phyloP scores from a whole-genome alignment of 108 stramenopile species.

The Skeletonema tropicum region DNA sequence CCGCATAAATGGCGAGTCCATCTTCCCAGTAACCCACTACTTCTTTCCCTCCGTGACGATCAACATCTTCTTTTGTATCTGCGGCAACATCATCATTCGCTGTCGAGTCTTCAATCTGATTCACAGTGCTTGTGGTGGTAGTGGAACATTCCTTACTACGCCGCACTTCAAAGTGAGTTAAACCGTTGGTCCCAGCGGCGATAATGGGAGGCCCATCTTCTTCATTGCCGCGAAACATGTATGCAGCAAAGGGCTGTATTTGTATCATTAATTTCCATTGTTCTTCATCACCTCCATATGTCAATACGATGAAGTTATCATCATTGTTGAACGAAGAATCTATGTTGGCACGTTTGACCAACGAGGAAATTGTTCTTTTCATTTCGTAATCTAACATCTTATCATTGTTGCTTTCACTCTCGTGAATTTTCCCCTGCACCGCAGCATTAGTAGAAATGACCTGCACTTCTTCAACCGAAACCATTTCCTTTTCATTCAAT shows the following conservation, averaged over 20 bases:
- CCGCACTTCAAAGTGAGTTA: constrained; percentile 91
- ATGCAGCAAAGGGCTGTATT: constrained; percentile 71
- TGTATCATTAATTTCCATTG: constrained; percentile 67
- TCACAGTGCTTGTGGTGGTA: constrained; percentile 10
- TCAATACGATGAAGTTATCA: constrained; percentile 46
- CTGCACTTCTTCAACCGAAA: constrained; percentile 48
- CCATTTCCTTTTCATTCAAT: constrained; percentile 69
- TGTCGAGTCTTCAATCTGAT: constrained; percentile 39
- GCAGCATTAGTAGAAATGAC: constrained; percentile 21
- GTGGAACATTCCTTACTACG: constrained; percentile 50
- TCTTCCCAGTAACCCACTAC: constrained; percentile 94
- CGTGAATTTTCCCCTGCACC: constrained; percentile 8
- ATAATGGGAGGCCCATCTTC: constrained; percentile 62
- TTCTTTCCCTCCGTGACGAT: constrained; percentile 75
- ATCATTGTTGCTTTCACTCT: neutral
- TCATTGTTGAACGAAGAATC: neutral
- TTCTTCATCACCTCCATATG: constrained; percentile 31
- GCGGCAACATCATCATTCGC: constrained; percentile 19
- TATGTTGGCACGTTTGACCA: constrained; percentile 25
- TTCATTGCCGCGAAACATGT: constrained; percentile 62
- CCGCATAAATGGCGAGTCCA: constrained; percentile 89
- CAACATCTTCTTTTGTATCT: constrained; percentile 37
- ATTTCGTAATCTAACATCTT: constrained; percentile 1
- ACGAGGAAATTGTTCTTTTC: constrained; percentile 23
- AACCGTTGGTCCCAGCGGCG: constrained; percentile 59